Evolutionary conservation across 257 asterid genomes (phyloP).

Genomic region (Orobanche coerulescens): DNA sequence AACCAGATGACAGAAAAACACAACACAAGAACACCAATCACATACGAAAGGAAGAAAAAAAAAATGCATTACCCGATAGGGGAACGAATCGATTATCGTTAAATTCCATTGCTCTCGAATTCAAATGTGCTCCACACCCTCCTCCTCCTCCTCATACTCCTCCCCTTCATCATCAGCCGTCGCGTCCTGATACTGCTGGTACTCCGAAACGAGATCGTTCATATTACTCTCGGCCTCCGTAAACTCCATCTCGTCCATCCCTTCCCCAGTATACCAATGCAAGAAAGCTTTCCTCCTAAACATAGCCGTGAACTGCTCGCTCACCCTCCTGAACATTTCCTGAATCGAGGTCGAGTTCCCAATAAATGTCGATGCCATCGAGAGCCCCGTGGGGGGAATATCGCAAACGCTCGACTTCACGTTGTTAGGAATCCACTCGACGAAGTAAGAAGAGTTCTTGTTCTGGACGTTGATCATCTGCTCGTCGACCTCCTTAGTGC

Average conservation of each 20-base stretch:
- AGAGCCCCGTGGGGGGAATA: constrained; percentile 72
- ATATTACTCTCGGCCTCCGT: too few relatives aligned
- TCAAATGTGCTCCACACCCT: constrained; percentile 27
- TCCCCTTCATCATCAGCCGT: constrained; percentile 71
- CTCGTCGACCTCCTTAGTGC: too few relatives aligned
- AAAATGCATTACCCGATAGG: background rate
- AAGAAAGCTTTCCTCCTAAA: too few relatives aligned
- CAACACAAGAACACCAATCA: background rate
- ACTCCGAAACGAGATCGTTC: constrained; percentile 76
- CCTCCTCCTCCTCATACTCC: constrained; percentile 57
- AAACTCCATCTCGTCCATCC: too few relatives aligned
- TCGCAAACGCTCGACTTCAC: too few relatives aligned
- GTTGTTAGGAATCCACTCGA: too few relatives aligned
- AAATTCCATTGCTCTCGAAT: background rate
- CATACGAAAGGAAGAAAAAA: constrained; percentile 17
- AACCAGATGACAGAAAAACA: constrained; percentile 15
- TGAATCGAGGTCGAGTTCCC: too few relatives aligned
- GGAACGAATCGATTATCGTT: background rate
- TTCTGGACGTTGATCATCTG: constrained; percentile 74
- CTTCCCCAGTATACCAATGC: too few relatives aligned
- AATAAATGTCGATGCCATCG: constrained; percentile 81
- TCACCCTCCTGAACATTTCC: too few relatives aligned
- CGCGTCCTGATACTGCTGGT: constrained; percentile 87
- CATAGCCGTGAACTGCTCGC: too few relatives aligned
- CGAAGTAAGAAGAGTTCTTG: constrained; percentile 84